Conservation (phyloP, 331 rosid genomes). For the Telfairia occidentalis region DNA sequence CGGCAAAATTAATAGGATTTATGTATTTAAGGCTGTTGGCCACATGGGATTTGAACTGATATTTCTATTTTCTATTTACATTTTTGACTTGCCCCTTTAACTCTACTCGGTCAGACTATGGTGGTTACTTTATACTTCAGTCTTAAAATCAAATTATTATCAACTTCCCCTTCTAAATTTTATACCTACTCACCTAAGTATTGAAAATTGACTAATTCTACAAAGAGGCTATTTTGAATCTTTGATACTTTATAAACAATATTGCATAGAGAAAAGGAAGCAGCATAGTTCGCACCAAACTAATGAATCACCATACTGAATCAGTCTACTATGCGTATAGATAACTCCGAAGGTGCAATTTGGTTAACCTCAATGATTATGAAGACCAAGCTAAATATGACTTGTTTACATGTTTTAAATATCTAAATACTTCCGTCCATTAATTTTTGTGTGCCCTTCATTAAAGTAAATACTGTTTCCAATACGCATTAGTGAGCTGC, state of each 20-base stretch:
- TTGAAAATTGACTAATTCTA: background rate
- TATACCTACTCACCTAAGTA: background rate
- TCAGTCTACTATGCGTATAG: background rate
- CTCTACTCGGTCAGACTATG: background rate
- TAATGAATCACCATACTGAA: background rate
- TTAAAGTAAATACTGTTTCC: background rate
- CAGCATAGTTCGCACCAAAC: conserved; percentile 6
- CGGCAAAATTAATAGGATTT: background rate
- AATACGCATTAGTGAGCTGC: background rate
- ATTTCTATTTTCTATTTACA: background rate
- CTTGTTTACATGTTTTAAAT: background rate
- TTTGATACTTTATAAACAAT: background rate
- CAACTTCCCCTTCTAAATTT: background rate
- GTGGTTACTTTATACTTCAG: background rate
- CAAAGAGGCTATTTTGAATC: background rate
- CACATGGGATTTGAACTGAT: background rate
- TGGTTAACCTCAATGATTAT: background rate
- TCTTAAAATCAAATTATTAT: background rate
- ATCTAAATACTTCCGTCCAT: background rate
- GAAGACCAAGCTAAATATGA: background rate
- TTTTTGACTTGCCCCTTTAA: background rate
- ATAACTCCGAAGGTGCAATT: background rate
- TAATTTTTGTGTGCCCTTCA: background rate
- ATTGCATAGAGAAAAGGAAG: background rate
- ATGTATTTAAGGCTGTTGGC: background rate